A percentile compares a stretch with the other conserved stretches of the same genome.
Conservation (phyloP, 2,329 filamentous ascomycete species). For the Chaetomium globosum region DNA sequence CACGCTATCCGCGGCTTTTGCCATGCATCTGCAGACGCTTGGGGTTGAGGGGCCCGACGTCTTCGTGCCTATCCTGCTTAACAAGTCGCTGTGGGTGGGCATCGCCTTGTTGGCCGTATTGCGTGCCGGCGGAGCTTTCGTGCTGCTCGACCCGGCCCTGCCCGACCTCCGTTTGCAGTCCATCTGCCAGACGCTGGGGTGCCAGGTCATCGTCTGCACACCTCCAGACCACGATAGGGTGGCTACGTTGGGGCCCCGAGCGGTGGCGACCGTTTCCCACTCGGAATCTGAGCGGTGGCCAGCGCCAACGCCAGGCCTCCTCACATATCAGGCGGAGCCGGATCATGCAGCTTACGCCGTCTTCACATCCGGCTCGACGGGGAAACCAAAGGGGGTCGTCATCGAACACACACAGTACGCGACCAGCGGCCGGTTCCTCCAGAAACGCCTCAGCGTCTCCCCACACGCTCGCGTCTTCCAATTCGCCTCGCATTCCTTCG, state of each 20-base stretch:
- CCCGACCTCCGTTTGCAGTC: not conserved
- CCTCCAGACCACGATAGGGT: constrained; percentile 4
- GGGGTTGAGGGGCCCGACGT: constrained; percentile 5
- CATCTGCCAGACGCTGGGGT: not conserved
- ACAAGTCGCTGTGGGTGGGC: not conserved
- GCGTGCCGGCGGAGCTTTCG: constrained; percentile 2
- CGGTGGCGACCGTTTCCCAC: constrained; percentile 4
- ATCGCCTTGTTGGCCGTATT: constrained; percentile 1
- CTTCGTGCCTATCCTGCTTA: constrained; percentile 1
- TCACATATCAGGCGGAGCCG: not conserved
- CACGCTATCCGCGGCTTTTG: constrained; percentile 2
- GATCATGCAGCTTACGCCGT: not conserved
- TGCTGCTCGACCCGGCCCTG: not conserved
- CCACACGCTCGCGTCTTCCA: constrained; percentile 3
- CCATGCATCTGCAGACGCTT: constrained; percentile 4
- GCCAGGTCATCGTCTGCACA: constrained; percentile 3
- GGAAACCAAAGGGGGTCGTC: not conserved
- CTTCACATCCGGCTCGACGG: constrained; percentile 4
- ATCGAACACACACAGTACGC: constrained; percentile 8
- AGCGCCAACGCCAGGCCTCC: not conserved
- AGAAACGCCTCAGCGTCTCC: constrained; percentile 6
- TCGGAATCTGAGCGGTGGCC: not conserved
- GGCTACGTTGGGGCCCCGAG: constrained; percentile 1
- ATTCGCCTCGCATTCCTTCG: constrained; percentile 14
- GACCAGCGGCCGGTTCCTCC: constrained; percentile 7